phyloP scores from a whole-genome alignment of 768 basidiomycete species.

The Ephemerocybe angulata region DNA sequence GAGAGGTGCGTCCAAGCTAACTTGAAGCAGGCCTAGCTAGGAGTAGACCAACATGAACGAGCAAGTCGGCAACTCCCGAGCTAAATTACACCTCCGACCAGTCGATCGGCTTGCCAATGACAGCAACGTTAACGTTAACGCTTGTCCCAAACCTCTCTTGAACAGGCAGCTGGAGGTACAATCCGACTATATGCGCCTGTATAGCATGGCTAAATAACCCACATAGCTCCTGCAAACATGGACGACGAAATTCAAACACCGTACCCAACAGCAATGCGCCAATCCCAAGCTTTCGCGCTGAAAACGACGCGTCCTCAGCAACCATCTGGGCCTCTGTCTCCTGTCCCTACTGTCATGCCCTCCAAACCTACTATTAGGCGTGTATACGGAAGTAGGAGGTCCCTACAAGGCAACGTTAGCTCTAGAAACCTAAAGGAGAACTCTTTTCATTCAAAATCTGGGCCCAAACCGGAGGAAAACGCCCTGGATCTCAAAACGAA shows the following conservation, averaged over 20 bases:
- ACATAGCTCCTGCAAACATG: background rate
- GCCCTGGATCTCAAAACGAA: background rate
- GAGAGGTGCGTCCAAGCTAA: too few relatives aligned
- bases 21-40: too few relatives aligned
- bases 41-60: too few relatives aligned
- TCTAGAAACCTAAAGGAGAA: constrained; percentile 2
- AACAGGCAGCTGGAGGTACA: too few relatives aligned
- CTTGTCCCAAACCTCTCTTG: too few relatives aligned
- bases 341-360: background rate
- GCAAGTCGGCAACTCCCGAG: too few relatives aligned
- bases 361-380: background rate
- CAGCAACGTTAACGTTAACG: too few relatives aligned
- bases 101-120: too few relatives aligned
- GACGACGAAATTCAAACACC: background rate
- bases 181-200: too few relatives aligned
- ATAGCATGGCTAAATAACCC: too few relatives aligned
- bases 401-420: background rate
- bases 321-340: background rate
- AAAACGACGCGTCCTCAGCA: background rate
- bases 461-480: background rate
- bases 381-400: background rate
- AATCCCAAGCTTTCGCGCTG: constrained; percentile 1
- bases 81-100: too few relatives aligned
- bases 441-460: background rate
- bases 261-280: background rate